phyloP scores from a whole-genome alignment of 1,284 basidiomycete species.

The Mycena citricolor region DNA sequence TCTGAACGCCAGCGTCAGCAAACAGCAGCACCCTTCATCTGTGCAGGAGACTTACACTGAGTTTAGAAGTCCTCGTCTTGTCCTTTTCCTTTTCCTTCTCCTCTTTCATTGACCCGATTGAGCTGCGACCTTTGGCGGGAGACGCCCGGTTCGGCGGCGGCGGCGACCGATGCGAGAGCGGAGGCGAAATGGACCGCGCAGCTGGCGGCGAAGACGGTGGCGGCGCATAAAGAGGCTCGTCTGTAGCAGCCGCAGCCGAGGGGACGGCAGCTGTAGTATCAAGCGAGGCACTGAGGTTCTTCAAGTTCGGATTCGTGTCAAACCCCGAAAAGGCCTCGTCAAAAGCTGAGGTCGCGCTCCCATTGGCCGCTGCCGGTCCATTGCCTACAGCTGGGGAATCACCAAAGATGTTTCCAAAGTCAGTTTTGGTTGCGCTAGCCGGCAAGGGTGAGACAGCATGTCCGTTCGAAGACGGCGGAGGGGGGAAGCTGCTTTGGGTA shows the following conservation, averaged over 20 bases:
- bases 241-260: constrained; percentile 31
- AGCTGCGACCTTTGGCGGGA: constrained; percentile 57
- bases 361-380: constrained; percentile 12
- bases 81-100: constrained; percentile 50
- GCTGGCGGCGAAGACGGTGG: constrained; percentile 36
- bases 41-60: constrained; percentile 66
- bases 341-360: constrained; percentile 42
- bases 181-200: constrained; percentile 38
- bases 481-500: constrained; percentile 31
- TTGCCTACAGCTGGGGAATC: constrained; percentile 12
- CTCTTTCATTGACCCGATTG: constrained; percentile 59
- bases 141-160: constrained; percentile 55
- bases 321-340: constrained; percentile 61
- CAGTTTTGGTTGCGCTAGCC: constrained; percentile 22
- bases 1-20: constrained; percentile 46
- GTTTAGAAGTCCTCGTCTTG: constrained; percentile 60
- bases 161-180: constrained; percentile 43
- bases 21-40: constrained; percentile 7
- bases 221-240: constrained; percentile 34
- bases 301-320: constrained; percentile 41
- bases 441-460: constrained; percentile 15
- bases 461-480: constrained; percentile 26
- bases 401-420: constrained; percentile 46
- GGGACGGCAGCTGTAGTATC: constrained; percentile 30
- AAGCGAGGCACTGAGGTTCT: constrained; percentile 38